Conservation (phyloP, 768 basidiomycete genomes). For the Leccinum incarnatum region DNA sequence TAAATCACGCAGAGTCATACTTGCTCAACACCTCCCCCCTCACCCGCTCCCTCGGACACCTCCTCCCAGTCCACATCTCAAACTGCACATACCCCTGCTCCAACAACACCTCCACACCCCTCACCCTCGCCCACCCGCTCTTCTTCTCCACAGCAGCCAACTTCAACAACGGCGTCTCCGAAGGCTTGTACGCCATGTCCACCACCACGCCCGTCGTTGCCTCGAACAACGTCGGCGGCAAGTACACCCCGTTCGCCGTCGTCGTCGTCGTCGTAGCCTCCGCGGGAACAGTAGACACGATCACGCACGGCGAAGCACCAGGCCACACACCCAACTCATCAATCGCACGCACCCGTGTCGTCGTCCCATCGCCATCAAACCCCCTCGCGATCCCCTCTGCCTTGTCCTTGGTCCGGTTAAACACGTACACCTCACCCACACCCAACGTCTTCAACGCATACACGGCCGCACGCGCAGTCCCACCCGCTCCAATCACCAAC, state of each 20-base stretch:
- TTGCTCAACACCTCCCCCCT: slow-evolving; percentile 46
- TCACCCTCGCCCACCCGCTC: slow-evolving; percentile 66
- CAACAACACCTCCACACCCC: slow-evolving; percentile 79
- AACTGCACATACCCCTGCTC: slow-evolving; percentile 90
- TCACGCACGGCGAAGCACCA: slow-evolving; percentile 57
- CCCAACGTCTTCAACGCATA: slow-evolving; percentile 78
- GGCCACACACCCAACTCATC: slow-evolving; percentile 57
- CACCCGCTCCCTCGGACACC: slow-evolving; percentile 50
- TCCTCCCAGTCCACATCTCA: slow-evolving; percentile 73
- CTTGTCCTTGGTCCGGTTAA: slow-evolving; percentile 77
- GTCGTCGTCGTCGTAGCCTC: slow-evolving; percentile 44
- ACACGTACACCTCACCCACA: slow-evolving; percentile 73
- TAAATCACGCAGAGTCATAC: slow-evolving; percentile 29
- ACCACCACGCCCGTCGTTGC: slow-evolving; percentile 72
- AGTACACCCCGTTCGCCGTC: slow-evolving; percentile 35
- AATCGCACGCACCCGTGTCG: slow-evolving; percentile 58
- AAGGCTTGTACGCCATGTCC: slow-evolving; percentile 94
- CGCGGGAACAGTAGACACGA: slow-evolving; percentile 89
- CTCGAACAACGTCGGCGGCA: slow-evolving; percentile 58
- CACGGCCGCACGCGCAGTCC: slow-evolving; percentile 91
- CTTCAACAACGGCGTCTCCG: slow-evolving; percentile 73
- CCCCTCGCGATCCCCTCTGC: slow-evolving; percentile 64
- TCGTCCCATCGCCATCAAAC: slow-evolving; percentile 45
- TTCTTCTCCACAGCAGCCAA: slow-evolving; percentile 63
- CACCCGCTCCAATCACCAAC: slow-evolving; percentile 92